These are phyloP conservation scores for Zanthoxylum bungeanum DNA, from an alignment of 345 rosid species.

Conservation along the genomic window DNA sequence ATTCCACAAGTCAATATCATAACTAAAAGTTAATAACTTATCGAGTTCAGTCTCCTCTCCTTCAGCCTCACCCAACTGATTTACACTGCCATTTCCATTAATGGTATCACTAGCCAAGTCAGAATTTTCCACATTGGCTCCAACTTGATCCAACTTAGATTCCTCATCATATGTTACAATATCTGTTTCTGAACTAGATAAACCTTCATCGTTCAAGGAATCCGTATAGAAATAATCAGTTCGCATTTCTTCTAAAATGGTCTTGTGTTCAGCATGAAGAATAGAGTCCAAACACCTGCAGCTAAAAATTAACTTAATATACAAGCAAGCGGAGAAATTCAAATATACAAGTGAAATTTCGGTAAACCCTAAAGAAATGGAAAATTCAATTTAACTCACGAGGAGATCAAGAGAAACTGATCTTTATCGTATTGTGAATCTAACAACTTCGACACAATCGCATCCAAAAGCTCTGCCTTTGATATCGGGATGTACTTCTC, in stretches of 20 bases:
- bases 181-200: slow-evolving; percentile 21
- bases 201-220: slow-evolving; percentile 31
- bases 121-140: slow-evolving; percentile 6
- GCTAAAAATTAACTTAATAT: neutral
- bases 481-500: slow-evolving; percentile 72
- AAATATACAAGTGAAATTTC: neutral
- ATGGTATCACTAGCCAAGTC: slow-evolving; percentile 14
- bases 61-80: slow-evolving; percentile 15
- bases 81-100: slow-evolving; percentile 21
- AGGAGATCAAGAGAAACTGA: slow-evolving; percentile 60
- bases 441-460: slow-evolving; percentile 45
- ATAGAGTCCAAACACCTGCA: slow-evolving; percentile 80
- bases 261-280: slow-evolving; percentile 87
- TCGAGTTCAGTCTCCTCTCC: slow-evolving; percentile 21
- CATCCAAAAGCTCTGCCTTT: slow-evolving; percentile 70
- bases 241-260: slow-evolving; percentile 75
- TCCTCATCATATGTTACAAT: neutral
- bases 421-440: slow-evolving; percentile 50
- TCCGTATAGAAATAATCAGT: slow-evolving; percentile 49
- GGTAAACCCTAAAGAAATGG: neutral
- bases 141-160: neutral
- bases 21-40: slow-evolving; percentile 33
- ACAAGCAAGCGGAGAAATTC: slow-evolving; percentile 3
- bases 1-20: slow-evolving; percentile 46
- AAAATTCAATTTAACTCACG: slow-evolving; percentile 40